Percentiles rank a stretch among this genome's conserved stretches.
These are phyloP conservation scores for Saturnispora mendoncae DNA, from an alignment of 805 yeast genomes.

Conservation along the genomic window DNA sequence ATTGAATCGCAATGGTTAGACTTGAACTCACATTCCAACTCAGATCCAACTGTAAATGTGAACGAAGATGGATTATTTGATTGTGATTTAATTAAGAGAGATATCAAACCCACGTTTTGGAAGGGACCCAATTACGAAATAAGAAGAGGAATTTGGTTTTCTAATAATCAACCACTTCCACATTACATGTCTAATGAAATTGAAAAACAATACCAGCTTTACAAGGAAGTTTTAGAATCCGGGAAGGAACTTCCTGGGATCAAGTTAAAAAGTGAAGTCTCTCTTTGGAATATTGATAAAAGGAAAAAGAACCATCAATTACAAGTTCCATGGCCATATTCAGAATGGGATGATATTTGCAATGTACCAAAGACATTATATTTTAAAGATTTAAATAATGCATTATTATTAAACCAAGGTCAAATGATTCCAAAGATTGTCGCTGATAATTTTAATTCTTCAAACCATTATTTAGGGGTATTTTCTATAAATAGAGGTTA, in stretches of 20 bases:
- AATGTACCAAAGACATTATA: constrained; percentile 23
- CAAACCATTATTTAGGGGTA: constrained; percentile 36
- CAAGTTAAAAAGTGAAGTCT: constrained; percentile 19
- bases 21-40: constrained; percentile 6
- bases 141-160: constrained; percentile 80
- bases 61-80: constrained; percentile 73
- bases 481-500: constrained; percentile 44
- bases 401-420: constrained; percentile 22
- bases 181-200: constrained; percentile 41
- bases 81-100: constrained; percentile 51
- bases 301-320: not conserved
- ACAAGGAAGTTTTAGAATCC: constrained; percentile 18
- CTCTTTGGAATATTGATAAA: constrained; percentile 26
- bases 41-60: constrained; percentile 40
- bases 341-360: constrained; percentile 19
- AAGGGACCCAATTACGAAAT: constrained; percentile 79
- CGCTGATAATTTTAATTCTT: constrained; percentile 21
- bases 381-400: constrained; percentile 20
- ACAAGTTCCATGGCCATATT: constrained; percentile 23
- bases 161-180: constrained; percentile 45
- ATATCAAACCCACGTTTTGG: constrained; percentile 73
- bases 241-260: constrained; percentile 9
- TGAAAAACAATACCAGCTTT: constrained; percentile 44
- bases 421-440: constrained; percentile 23
- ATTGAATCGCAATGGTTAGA: constrained; percentile 45